Evolutionary conservation across 495 filamentous ascomycete genomes (phyloP).

Genomic region (Jackrogersella minutella): DNA sequence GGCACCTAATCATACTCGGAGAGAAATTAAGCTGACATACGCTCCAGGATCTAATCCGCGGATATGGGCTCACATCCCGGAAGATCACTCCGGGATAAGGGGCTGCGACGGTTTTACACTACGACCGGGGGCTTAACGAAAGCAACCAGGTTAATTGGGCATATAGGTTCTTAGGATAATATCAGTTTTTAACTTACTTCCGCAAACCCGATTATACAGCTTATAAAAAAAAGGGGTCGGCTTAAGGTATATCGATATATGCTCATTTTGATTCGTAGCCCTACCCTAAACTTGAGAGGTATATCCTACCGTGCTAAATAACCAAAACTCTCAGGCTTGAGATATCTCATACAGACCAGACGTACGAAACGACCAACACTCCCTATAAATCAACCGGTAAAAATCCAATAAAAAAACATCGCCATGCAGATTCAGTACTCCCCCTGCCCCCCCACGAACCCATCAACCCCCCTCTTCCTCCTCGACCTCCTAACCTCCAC

Average conservation of each 20-base stretch:
- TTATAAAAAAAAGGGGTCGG: no score
- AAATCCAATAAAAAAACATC: slow-evolving; percentile 13
- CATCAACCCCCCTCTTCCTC: slow-evolving; percentile 32
- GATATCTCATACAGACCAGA: neutral
- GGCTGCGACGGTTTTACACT: no score
- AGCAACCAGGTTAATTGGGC: no score
- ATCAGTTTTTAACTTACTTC: no score
- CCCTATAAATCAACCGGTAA: neutral
- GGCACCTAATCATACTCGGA: no score
- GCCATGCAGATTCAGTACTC: slow-evolving; percentile 39
- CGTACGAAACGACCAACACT: neutral
- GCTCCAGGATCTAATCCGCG: no score
- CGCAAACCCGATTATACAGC: no score
- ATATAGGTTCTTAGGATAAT: no score
- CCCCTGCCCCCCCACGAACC: slow-evolving; percentile 20
- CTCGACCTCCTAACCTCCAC: slow-evolving; percentile 32
- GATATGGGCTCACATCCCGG: no score
- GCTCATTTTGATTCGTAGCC: slow-evolving; percentile 7
- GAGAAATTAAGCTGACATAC: no score
- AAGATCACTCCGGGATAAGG: no score
- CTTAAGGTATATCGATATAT: neutral
- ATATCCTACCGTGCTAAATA: neutral
- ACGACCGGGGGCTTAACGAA: no score
- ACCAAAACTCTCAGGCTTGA: slow-evolving; percentile 8
- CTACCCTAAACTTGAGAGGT: slow-evolving; percentile 18